A percentile compares a stretch with the other conserved stretches of the same genome.
Evolutionary conservation across 1,284 basidiomycete genomes (phyloP).

Genomic region (Boletus mariae): DNA sequence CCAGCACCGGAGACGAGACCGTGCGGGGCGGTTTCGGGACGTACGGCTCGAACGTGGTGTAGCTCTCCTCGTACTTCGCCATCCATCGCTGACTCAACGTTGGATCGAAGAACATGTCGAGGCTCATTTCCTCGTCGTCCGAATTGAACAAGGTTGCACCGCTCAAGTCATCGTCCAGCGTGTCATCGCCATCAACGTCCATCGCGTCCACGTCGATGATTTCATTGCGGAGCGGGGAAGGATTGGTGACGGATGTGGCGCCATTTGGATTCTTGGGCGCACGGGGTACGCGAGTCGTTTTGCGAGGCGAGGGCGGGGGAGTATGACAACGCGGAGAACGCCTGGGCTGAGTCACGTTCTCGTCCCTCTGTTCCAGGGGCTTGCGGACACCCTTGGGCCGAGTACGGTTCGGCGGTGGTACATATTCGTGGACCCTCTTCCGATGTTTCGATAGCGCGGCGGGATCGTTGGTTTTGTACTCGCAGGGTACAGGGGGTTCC

Average conservation of each 20-base stretch:
- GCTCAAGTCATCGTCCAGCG: neutral
- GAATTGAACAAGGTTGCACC: neutral
- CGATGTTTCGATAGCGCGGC: constrained; percentile 30
- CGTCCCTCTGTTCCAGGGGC: neutral
- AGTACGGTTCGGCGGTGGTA: constrained; percentile 13
- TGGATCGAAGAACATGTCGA: constrained; percentile 5
- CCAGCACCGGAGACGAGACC: neutral
- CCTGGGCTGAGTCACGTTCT: neutral
- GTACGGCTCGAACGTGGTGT: constrained; percentile 2
- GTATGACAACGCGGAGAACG: neutral
- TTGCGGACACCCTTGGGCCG: neutral
- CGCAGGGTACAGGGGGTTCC: constrained; percentile 5
- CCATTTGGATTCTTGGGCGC: neutral
- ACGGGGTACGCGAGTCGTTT: neutral
- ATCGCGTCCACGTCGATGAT: neutral
- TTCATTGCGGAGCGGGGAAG: neutral
- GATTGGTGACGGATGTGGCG: neutral
- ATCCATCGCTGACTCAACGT: constrained; percentile 13
- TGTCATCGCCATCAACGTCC: neutral
- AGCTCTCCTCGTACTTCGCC: constrained; percentile 7
- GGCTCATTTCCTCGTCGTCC: neutral
- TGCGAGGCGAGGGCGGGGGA: neutral
- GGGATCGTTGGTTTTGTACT: constrained; percentile 28
- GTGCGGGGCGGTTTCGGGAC: neutral
- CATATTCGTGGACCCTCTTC: constrained; percentile 23